These are phyloP conservation scores for Cicer chorassanicum DNA, from an alignment of 306 rosid species.

Conservation along the genomic window DNA sequence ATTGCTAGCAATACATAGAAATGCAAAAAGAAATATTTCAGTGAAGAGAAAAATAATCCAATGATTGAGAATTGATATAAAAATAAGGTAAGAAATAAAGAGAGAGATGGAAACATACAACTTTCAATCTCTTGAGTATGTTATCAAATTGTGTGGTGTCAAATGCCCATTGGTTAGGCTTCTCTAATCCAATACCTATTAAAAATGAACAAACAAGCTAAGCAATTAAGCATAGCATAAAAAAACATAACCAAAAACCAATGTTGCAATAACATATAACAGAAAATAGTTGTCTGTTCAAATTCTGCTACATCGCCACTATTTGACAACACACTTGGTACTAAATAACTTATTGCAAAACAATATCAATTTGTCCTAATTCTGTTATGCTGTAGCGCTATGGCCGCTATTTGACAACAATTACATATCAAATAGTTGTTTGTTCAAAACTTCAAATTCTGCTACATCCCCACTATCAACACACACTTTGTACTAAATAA, in stretches of 20 bases:
- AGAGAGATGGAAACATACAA: slow-evolving; percentile 54
- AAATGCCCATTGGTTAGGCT: slow-evolving; percentile 93
- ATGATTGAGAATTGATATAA: neutral
- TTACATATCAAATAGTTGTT: too few relatives aligned
- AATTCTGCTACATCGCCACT: too few relatives aligned
- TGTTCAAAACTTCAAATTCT: too few relatives aligned
- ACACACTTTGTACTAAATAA: too few relatives aligned
- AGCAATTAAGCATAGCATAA: neutral
- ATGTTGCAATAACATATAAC: too few relatives aligned
- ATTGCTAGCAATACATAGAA: slow-evolving; percentile 57
- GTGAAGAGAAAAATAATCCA: neutral
- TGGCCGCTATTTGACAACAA: too few relatives aligned
- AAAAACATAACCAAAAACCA: neutral
- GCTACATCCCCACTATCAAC: too few relatives aligned
- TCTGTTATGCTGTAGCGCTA: too few relatives aligned
- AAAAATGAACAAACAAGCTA: neutral
- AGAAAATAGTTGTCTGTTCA: too few relatives aligned
- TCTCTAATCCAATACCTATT: slow-evolving; percentile 83
- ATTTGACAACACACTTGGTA: too few relatives aligned
- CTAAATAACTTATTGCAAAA: too few relatives aligned
- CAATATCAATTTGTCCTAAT: too few relatives aligned
- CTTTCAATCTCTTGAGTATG: slow-evolving; percentile 94
- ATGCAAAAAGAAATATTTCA: slow-evolving; percentile 20
- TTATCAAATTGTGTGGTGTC: slow-evolving; percentile 89
- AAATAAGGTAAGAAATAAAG: neutral